phyloP scores from a whole-genome alignment of 2,329 filamentous ascomycete genomes.

The Colletotrichum tabaci region DNA sequence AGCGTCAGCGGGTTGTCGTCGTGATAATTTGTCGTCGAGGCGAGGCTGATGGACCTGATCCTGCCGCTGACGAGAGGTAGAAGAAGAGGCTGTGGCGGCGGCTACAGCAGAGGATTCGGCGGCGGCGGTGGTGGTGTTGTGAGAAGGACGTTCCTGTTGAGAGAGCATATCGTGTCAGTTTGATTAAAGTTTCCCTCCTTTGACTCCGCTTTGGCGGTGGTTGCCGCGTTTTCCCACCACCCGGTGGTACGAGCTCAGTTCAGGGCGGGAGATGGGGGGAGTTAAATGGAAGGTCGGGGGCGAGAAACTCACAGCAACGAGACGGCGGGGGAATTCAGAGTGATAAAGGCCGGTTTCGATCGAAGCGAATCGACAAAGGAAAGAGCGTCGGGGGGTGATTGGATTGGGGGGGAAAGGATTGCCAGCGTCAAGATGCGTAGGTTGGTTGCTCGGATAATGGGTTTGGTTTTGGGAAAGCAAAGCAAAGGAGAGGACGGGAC shows the following conservation, averaged over 20 bases:
- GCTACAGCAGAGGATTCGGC: slow-evolving; percentile 22
- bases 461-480: slow-evolving; percentile 43
- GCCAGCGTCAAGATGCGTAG: slow-evolving; percentile 39
- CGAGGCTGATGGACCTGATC: slow-evolving; percentile 25
- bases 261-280: slow-evolving; percentile 34
- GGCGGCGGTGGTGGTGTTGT: slow-evolving; percentile 30
- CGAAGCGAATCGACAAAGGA: slow-evolving; percentile 45
- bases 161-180: slow-evolving; percentile 44
- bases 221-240: slow-evolving; percentile 39
- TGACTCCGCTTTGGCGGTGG: slow-evolving; percentile 42
- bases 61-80: slow-evolving; percentile 37
- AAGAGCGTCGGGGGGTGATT: slow-evolving; percentile 42
- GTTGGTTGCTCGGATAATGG: slow-evolving; percentile 40
- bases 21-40: slow-evolving; percentile 28
- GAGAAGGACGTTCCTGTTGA: slow-evolving; percentile 39
- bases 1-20: slow-evolving; percentile 28
- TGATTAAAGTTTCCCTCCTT: slow-evolving; percentile 43
- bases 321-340: slow-evolving; percentile 31
- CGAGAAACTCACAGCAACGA: slow-evolving; percentile 37
- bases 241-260: slow-evolving; percentile 36
- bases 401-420: slow-evolving; percentile 34
- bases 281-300: slow-evolving; percentile 35
- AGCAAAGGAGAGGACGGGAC: slow-evolving; percentile 43
- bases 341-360: slow-evolving; percentile 41
- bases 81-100: slow-evolving; percentile 34